A percentile compares a stretch with the other conserved stretches of the same genome.
These are phyloP conservation scores for Arachnomyces sp. DNA, from an alignment of 2,329 filamentous ascomycete genomes.

Conservation along the genomic window DNA sequence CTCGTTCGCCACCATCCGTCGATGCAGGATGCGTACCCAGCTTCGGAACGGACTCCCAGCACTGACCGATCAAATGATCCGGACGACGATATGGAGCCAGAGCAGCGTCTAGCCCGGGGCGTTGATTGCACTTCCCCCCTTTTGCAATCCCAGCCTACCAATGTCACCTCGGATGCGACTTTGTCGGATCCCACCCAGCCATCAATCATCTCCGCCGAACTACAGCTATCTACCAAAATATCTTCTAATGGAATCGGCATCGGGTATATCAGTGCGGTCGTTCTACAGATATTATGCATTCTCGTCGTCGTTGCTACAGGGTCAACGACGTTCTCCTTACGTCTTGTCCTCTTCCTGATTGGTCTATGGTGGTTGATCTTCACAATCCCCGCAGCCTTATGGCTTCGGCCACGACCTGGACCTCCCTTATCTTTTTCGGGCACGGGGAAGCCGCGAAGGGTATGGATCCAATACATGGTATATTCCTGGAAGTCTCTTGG, in stretches of 20 bases:
- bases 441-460: conserved; percentile 32
- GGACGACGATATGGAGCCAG: conserved; percentile 7
- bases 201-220: conserved; percentile 49
- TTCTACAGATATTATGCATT: conserved; percentile 76
- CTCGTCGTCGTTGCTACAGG: conserved; percentile 64
- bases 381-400: conserved; percentile 78
- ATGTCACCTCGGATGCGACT: neutral
- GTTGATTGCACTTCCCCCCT: conserved; percentile 21
- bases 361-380: conserved; percentile 92
- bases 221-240: conserved; percentile 79
- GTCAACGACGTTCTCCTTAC: conserved; percentile 76
- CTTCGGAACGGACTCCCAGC: conserved; percentile 1
- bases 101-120: conserved; percentile 4
- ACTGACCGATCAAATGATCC: conserved; percentile 8
- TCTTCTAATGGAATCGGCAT: conserved; percentile 90
- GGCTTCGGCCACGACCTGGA: conserved; percentile 80
- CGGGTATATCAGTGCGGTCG: conserved; percentile 78
- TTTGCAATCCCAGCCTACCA: conserved; percentile 13
- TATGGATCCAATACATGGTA: conserved; percentile 64
- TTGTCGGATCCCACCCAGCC: conserved; percentile 3
- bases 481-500: conserved; percentile 85
- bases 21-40: conserved; percentile 27
- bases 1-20: conserved; percentile 77
- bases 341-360: conserved; percentile 77
- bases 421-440: conserved; percentile 58